A percentile compares a stretch with the other conserved stretches of the same genome.
These are phyloP conservation scores for Pythium dissimile DNA, from an alignment of 352 stramenopile species.

Conservation along the genomic window DNA sequence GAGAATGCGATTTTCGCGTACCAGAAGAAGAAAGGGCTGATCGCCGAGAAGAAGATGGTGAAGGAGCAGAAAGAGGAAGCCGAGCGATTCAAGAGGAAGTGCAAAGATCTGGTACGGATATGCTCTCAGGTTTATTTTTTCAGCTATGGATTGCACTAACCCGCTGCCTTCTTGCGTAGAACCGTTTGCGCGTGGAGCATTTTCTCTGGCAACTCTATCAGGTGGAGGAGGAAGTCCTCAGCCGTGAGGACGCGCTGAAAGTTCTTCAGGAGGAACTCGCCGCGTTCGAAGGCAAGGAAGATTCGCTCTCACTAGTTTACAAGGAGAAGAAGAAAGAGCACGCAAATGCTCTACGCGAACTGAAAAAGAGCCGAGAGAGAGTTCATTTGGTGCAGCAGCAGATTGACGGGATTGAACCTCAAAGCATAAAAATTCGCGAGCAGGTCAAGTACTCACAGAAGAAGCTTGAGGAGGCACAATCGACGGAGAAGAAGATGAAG, in stretches of 20 bases:
- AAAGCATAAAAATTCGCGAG: conserved; percentile 84
- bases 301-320: conserved; percentile 37
- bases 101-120: conserved; percentile 46
- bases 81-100: conserved; percentile 76
- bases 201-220: conserved; percentile 97
- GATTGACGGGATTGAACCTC: conserved; percentile 77
- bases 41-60: conserved; percentile 89
- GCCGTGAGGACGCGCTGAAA: conserved; percentile 76
- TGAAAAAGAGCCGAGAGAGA: conserved; percentile 60
- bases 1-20: conserved; percentile 93
- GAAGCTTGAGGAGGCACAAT: conserved; percentile 55
- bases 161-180: conserved; percentile 26
- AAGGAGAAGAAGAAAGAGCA: conserved; percentile 79
- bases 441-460: conserved; percentile 82
- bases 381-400: conserved; percentile 80
- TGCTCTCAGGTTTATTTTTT: background rate
- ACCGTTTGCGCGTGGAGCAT: conserved; percentile 84
- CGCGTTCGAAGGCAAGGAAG: conserved; percentile 47
- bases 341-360: conserved; percentile 41
- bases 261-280: conserved; percentile 39
- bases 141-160: background rate
- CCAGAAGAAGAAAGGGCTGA: conserved; percentile 95
- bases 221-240: conserved; percentile 87
- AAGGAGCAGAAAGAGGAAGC: conserved; percentile 95
- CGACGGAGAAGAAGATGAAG: conserved; percentile 49